Base-by-base conservation (phyloP, 257 asterid genomes). In the Fraxinus anomala region DNA sequence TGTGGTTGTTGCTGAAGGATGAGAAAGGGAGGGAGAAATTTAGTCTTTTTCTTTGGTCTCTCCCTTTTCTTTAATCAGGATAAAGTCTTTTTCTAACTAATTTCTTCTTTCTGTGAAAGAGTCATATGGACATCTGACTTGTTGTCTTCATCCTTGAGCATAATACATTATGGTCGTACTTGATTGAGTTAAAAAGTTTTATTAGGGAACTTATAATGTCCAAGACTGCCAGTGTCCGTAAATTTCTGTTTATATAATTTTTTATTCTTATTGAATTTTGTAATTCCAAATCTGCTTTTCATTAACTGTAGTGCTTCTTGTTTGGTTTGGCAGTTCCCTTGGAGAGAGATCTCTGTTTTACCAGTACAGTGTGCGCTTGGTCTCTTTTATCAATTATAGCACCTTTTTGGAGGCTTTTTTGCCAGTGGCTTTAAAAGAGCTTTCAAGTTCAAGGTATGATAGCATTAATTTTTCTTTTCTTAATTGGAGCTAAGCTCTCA, bases 401-500 rank as follows among this genome's bases (percentile, higher is more conserved):
- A 72, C 99, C 99, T 73, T 96, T 96, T 96, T 80, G 99, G 99
- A 77, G 99, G 99, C 74, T 96, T 96, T 81, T 96, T 96, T 4
- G 99, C 99, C 31, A 96, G 99, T 85, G 98, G 99, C 74, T 96
- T 96, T 78, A 96, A 96, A 89, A 87, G 99, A 80, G 99, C 99
- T 82, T 96, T 96, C 90, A 93, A 96, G 84, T 86, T 96, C 84
- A 96, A 96, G 97, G 98, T 96, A 79, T 71, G 63, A 34, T 54
- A 14, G 72, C 71, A 72, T 59, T 74, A 71, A 3, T 31, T 31
- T 2, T 59, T 5, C 1, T 37, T n/a, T 9, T 24, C 21, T 31
- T 23, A 73, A 73, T 10, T 68, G 44, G 26, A 56, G 28, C 36
- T 49, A 19, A 1, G 28, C 24, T 56, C 13, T 80, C 75, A 68